Conservation (phyloP, 768 basidiomycete genomes). For the Crucibulum laeve region DNA sequence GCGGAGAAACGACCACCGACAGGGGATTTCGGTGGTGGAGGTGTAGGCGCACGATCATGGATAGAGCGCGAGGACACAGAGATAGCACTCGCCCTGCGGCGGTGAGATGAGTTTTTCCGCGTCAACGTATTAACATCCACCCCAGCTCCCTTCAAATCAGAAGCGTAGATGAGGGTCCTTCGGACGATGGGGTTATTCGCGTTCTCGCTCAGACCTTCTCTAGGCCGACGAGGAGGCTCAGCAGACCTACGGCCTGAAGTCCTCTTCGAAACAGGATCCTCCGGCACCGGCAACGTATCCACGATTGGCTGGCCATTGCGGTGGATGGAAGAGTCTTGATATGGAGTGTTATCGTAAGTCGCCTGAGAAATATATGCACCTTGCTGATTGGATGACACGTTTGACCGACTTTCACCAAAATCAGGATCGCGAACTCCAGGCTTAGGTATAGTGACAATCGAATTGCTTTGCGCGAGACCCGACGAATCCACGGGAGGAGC, state of each 20-base stretch:
- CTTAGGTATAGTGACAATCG: slow-evolving; percentile 24
- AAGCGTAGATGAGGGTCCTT: slow-evolving; percentile 76
- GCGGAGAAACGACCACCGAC: slow-evolving; percentile 57
- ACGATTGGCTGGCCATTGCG: neutral
- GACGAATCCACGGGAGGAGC: slow-evolving; percentile 49
- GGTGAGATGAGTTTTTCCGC: slow-evolving; percentile 54
- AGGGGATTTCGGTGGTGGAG: slow-evolving; percentile 69
- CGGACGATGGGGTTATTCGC: slow-evolving; percentile 54
- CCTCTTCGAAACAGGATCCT: slow-evolving; percentile 29
- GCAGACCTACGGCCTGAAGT: slow-evolving; percentile 25
- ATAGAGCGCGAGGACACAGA: slow-evolving; percentile 69
- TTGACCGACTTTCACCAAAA: neutral
- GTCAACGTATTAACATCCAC: slow-evolving; percentile 51
- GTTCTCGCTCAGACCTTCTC: slow-evolving; percentile 31
- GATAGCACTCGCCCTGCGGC: slow-evolving; percentile 56
- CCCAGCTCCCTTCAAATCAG: slow-evolving; percentile 55
- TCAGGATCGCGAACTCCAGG: slow-evolving; percentile 12
- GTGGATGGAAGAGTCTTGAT: neutral
- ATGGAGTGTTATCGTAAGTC: neutral
- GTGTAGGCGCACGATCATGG: slow-evolving; percentile 79
- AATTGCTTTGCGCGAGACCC: slow-evolving; percentile 37
- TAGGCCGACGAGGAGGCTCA: slow-evolving; percentile 36
- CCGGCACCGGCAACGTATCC: slow-evolving; percentile 7
- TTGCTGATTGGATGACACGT: neutral
- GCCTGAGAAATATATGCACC: neutral